Evolutionary conservation across 345 rosid species (phyloP).

Genomic region (Camelina sativa): DNA sequence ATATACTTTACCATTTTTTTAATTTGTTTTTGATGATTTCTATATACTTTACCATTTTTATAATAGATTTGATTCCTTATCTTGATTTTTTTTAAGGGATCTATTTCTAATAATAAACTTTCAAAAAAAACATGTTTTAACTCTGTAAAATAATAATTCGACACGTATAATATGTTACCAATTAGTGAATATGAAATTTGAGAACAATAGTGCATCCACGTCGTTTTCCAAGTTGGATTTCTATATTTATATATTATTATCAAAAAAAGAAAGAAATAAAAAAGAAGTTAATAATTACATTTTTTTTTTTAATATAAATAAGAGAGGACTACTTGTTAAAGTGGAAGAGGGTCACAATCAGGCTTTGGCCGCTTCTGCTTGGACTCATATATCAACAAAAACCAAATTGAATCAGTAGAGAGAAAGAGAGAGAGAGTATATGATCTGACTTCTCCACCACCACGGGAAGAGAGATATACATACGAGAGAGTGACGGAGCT

Average conservation of each 20-base stretch:
- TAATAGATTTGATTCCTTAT: background rate
- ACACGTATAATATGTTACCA: background rate
- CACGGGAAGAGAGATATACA: constrained; percentile 23
- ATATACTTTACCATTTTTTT: too few species aligned
- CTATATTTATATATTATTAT: background rate
- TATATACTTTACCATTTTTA: background rate
- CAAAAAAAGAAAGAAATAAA: background rate
- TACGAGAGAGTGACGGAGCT: constrained; percentile 17
- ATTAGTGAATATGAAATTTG: background rate
- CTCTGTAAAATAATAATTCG: background rate
- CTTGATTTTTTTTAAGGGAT: too few species aligned
- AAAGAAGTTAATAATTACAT: background rate
- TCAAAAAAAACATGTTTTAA: too few species aligned
- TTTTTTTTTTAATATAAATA: background rate
- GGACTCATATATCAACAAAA: constrained; percentile 27
- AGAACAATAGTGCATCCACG: constrained; percentile 38
- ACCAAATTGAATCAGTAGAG: constrained; percentile 14
- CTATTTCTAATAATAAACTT: too few species aligned
- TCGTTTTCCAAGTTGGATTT: constrained; percentile 36
- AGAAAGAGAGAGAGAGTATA: too few species aligned
- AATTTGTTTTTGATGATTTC: too few species aligned
- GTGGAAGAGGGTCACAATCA: constrained; percentile 35
- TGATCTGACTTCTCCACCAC: constrained; percentile 20
- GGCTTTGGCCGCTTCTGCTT: constrained; percentile 26
- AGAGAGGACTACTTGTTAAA: background rate